These are phyloP conservation scores for Escovopsis weberi DNA, from an alignment of 2,329 filamentous ascomycete genomes.

Conservation along the genomic window DNA sequence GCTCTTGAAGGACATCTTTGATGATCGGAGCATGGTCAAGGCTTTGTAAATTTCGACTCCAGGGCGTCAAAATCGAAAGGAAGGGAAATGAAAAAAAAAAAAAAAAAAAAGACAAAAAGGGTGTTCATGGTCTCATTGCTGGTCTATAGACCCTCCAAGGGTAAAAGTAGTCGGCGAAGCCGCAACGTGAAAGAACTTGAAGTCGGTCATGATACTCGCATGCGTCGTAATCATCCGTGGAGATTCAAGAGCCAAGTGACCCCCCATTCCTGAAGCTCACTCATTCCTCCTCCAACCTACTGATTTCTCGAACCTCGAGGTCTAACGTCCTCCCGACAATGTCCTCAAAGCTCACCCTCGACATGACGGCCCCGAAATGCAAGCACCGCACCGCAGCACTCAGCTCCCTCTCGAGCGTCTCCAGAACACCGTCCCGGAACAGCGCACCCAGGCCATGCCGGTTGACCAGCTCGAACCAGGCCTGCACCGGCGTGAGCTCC, in stretches of 20 bases:
- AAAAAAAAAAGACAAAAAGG: too few relatives aligned
- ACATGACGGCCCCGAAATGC: constrained; percentile 33
- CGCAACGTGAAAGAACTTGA: too few relatives aligned
- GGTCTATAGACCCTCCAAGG: too few relatives aligned
- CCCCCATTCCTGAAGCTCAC: not conserved
- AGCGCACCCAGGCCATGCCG: constrained; percentile 25
- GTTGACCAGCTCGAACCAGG: constrained; percentile 37
- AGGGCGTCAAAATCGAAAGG: not conserved
- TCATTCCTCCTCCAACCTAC: not conserved
- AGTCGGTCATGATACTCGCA: too few relatives aligned
- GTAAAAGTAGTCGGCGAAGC: too few relatives aligned
- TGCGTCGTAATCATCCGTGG: too few relatives aligned
- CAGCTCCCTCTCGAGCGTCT: constrained; percentile 26
- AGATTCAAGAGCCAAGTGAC: too few relatives aligned
- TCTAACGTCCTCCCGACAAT: constrained; percentile 23
- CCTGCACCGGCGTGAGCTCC: constrained; percentile 37
- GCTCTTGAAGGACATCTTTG: constrained; percentile 63
- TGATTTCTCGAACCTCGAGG: too few relatives aligned
- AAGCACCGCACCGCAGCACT: constrained; percentile 30
- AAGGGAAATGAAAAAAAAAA: too few relatives aligned
- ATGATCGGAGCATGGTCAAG: constrained; percentile 56
- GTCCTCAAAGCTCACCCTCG: constrained; percentile 31
- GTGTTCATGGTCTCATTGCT: too few relatives aligned
- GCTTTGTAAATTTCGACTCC: constrained; percentile 27
- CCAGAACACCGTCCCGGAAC: constrained; percentile 20